Conservation (phyloP, 2,329 filamentous ascomycete species). For the Celoporthe dispersa region DNA sequence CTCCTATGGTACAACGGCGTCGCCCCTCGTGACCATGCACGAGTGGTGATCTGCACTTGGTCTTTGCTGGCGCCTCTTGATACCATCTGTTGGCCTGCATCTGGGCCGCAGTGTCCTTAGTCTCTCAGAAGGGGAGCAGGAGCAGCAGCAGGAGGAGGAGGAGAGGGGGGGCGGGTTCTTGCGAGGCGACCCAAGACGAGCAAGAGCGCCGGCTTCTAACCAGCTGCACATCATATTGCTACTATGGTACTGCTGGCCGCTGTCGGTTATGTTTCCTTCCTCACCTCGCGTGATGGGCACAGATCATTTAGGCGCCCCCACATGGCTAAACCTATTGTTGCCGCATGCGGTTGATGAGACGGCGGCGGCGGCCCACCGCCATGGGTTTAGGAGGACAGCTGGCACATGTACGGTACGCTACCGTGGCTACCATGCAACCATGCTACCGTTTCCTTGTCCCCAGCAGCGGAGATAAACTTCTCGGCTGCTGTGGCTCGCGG, state of each 20-base stretch:
- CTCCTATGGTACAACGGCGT: neutral
- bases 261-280: constrained; percentile 12
- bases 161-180: neutral
- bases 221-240: neutral
- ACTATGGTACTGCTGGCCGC: neutral
- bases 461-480: constrained; percentile 23
- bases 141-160: too few species aligned
- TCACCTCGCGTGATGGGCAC: constrained; percentile 9
- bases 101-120: neutral
- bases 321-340: constrained; percentile 6
- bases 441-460: constrained; percentile 8
- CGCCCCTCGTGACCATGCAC: neutral
- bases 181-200: neutral
- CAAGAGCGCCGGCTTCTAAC: neutral
- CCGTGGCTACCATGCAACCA: too few species aligned
- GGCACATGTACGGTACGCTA: constrained; percentile 17
- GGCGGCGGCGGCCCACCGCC: constrained; percentile 4
- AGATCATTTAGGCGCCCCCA: constrained; percentile 2
- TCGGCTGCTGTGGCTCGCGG: constrained; percentile 25
- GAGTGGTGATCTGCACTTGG: neutral
- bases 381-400: constrained; percentile 16
- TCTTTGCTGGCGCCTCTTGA: neutral
- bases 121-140: neutral
- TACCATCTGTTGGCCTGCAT: neutral
- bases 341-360: constrained; percentile 21